These are phyloP conservation scores for Martensiomyces pterosporus DNA, from an alignment of 192 early-diverging fungal species.

Conservation along the genomic window DNA sequence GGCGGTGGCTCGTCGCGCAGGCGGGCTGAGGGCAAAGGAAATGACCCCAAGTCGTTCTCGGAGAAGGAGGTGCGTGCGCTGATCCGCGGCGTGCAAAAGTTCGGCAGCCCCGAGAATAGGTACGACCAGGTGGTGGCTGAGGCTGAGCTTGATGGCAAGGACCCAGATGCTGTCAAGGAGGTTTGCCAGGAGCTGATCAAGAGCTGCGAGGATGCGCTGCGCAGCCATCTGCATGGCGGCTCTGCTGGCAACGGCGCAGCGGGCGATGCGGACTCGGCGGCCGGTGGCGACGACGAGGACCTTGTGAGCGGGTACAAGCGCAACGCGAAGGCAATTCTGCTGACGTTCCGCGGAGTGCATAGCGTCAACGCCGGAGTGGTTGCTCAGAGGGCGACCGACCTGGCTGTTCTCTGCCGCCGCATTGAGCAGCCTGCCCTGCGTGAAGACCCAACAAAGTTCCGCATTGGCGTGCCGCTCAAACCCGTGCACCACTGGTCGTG, in stretches of 20 bases:
- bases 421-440: conserved; percentile 50
- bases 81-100: conserved; percentile 72
- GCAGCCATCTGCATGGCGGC: conserved; percentile 32
- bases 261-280: conserved; percentile 26
- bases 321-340: conserved; percentile 69
- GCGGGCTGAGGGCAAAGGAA: conserved; percentile 25
- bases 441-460: conserved; percentile 65
- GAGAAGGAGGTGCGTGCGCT: conserved; percentile 85
- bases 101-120: conserved; percentile 74
- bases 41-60: conserved; percentile 52
- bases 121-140: conserved; percentile 80
- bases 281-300: conserved; percentile 43
- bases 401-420: conserved; percentile 61
- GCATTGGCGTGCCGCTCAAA: conserved; percentile 76
- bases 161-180: conserved; percentile 49
- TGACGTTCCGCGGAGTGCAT: conserved; percentile 73
- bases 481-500: conserved; percentile 80
- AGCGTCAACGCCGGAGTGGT: conserved; percentile 84
- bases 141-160: conserved; percentile 70
- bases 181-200: conserved; percentile 46
- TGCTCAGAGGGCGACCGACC: conserved; percentile 68
- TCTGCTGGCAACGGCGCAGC: conserved; percentile 1
- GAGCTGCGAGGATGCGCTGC: conserved; percentile 57
- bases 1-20: conserved; percentile 23
- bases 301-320: conserved; percentile 38